A percentile compares a stretch with the other conserved stretches of the same genome.
Conservation (phyloP, 176 grass and related monocot species). For the maize (Zea mays) region Zm-B73-REFERENCE-NAM-5.0 NC_050099.1:13143501-13144000, state of each 20-base stretch:
- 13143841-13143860: background rate
- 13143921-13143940: background rate
- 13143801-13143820: background rate
- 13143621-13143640: slow-evolving; percentile 84
- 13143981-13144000: background rate
- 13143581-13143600: slow-evolving; percentile 99
- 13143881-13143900: background rate
- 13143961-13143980: background rate
- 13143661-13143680: slow-evolving; percentile 87
- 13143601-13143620: slow-evolving; percentile 89
- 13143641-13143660: slow-evolving; percentile 89
- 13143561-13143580: slow-evolving; percentile 57
- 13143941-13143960: background rate
- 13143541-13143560: slow-evolving; percentile 20
- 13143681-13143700: slow-evolving; percentile 68
- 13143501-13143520: slow-evolving; percentile 12
- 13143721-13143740: background rate
- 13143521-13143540: slow-evolving; percentile 12
- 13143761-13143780: background rate
- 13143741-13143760: slow-evolving; percentile 16
- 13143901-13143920: slow-evolving; percentile 5
- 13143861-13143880: background rate
- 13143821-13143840: background rate
- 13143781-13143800: slow-evolving; percentile 30
- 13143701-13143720: slow-evolving; percentile 26